Percentiles rank a stretch among this genome's conserved stretches.
Conservation (phyloP, 495 filamentous ascomycete genomes). For the Aspergillus diversus region DNA sequence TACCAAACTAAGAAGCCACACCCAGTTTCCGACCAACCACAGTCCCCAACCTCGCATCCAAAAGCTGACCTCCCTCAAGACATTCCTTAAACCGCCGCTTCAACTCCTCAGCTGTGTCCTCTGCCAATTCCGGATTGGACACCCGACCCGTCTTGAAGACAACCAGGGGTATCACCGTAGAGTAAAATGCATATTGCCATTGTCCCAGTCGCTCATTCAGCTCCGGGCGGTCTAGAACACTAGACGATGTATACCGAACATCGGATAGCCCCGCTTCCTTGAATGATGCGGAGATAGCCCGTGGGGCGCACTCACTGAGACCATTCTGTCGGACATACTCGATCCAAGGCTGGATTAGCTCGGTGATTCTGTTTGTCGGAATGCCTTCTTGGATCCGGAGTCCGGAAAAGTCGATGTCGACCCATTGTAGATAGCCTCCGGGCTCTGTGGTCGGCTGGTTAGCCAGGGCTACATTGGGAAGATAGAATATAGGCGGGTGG, state of each 20-base stretch:
- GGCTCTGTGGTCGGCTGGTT: no score
- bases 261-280: neutral
- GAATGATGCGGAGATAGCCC: neutral
- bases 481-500: neutral
- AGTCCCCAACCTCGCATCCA: slow-evolving; percentile 8
- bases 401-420: slow-evolving; percentile 31
- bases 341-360: neutral
- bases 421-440: slow-evolving; percentile 44
- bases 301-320: neutral
- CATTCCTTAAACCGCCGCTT: neutral
- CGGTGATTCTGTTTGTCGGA: neutral
- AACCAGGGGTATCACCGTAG: neutral
- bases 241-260: neutral
- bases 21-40: slow-evolving; percentile 10
- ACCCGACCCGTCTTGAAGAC: neutral
- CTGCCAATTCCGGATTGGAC: no score
- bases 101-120: neutral
- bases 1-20: neutral
- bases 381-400: slow-evolving; percentile 5
- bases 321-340: neutral
- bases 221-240: neutral
- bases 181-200: slow-evolving; percentile 4
- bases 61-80: neutral
- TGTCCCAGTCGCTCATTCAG: neutral
- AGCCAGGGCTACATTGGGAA: no score